Base-by-base conservation (phyloP, 768 basidiomycete genomes). In the Mycena vulgaris region DNA sequence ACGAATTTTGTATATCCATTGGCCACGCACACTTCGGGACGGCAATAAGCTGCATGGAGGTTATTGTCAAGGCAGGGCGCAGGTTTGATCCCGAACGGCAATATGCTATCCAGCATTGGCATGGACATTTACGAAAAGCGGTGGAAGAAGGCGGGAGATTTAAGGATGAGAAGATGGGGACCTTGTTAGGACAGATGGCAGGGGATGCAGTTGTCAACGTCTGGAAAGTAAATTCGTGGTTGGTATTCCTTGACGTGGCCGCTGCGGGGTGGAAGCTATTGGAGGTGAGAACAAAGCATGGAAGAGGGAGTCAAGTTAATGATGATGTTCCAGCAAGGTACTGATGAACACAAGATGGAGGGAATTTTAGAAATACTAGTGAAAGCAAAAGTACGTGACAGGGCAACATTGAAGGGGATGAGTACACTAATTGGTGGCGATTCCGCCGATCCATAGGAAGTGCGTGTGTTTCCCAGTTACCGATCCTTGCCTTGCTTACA, bases 221-320 rank as follows among this genome's bases (percentile, higher is more conserved):
- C 51, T 63, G 62, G 62, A 23, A 37, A 55, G 39, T 4, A 45
- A 6, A n/a, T 16, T 39, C 27, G 10, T n/a, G 51, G 11, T 0
- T 13, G n/a, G 28, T 55, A 31, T 63, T 63, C 14, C 0, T 40
- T 53, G 62, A 62, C 28, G 48, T 49, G 48, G 60, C 60, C 8
- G 48, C 60, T 62, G 60, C 48, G 16, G 60, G 60, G 48, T 62
- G 47, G 60, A 25, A 19, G 48, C 60, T 62, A 23, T 62, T 62
- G 48, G 19, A 62, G 48, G 60, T 62, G 60, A 62, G 60, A 62
- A 6, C 25, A 13, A 31, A 49, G 7, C 28, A 49, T 51, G 25
- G 35, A 25, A 14, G 33, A 51, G 35, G 30, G 48, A 62, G 35
- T 33, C 25, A 51, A 39, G 48, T 49, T 23, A 62, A 51, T 49